Evolutionary conservation across 441 rosid species (phyloP), one percentile per base, ranked within the genome.

Genomic region (Pelargonium fulgidum): DNA sequence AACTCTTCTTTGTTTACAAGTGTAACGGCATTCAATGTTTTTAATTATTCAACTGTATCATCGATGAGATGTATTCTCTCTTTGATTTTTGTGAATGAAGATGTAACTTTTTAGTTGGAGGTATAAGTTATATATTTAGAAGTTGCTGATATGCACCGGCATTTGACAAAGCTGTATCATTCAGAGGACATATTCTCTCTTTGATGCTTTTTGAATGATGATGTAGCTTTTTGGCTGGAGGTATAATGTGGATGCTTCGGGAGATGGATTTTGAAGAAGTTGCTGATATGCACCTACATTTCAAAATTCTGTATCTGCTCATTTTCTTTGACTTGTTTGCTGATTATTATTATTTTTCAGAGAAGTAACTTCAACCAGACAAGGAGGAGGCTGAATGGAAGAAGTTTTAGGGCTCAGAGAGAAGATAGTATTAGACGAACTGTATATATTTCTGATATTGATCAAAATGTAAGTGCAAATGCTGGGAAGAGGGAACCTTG

Each of bases 371-470:
- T 39, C 69, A 79, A 79, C 80, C 87, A 85, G 74, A 86, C 81
- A 68, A 81, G 82, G 72, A 85, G 79, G 66, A 80, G 85, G 77
- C 72, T 79, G 73, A 83, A 17, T 77, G 92, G 92, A 42, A 83
- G 85, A 81, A 67, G 79, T 67, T 76, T 76, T 14, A 82, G 84
- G 75, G 85, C 88, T 75, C 90, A 87, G 66, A 70, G 85, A 78
- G 86, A 87, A 72, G 89, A 85, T 81, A 80, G 88, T 70, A 69
- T 87, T 65, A 81, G 90, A 63, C 83, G 89, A 74, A 87, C 92
- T 13, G 85, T 87, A 2, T 87, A 87, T 83, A 90, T 87, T 79
- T 84, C 90, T 59, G 92, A 85, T 81, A 87, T 87, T 70, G 90
- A 87, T 73, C 92, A 85, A 75, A 82, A 75, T 76, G 92, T 87